Evolutionary conservation across 1,139 yeast species (phyloP).

Genomic region (Diutina neorugosa): DNA sequence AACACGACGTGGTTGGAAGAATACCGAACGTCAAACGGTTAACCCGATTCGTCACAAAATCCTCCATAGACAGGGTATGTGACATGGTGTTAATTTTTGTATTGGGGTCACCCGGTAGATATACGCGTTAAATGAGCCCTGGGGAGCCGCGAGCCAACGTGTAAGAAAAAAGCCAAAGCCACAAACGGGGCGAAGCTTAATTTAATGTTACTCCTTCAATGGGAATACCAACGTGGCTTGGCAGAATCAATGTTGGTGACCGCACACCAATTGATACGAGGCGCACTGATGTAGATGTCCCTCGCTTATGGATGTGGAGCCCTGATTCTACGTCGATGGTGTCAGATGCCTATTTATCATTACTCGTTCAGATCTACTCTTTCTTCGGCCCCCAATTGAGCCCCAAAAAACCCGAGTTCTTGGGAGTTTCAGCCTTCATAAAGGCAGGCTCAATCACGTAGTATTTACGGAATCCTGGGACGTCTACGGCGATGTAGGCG

Average conservation of each 20-base stretch:
- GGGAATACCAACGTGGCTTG: no score
- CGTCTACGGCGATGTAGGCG: conserved; percentile 64
- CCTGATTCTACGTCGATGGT: background rate
- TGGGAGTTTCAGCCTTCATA: conserved; percentile 25
- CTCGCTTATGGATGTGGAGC: background rate
- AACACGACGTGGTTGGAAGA: conserved; percentile 5
- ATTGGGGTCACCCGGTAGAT: background rate
- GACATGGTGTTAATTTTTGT: background rate
- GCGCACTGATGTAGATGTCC: background rate
- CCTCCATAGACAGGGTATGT: background rate
- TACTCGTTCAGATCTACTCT: background rate
- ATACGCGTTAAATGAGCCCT: background rate
- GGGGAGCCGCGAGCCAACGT: background rate
- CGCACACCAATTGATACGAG: background rate
- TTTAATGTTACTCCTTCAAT: no score
- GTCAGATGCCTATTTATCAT: background rate
- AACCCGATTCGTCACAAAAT: conserved; percentile 8
- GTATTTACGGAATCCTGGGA: conserved; percentile 55
- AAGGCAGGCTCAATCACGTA: conserved; percentile 60
- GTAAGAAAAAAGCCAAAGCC: background rate
- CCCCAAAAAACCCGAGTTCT: conserved; percentile 51
- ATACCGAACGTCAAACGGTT: conserved; percentile 45
- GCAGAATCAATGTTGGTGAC: no score
- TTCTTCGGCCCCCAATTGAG: conserved; percentile 73
- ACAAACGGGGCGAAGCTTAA: background rate